Evolutionary conservation across 352 stramenopile species (phyloP).

Genomic region (Phytopythium litorale): DNA sequence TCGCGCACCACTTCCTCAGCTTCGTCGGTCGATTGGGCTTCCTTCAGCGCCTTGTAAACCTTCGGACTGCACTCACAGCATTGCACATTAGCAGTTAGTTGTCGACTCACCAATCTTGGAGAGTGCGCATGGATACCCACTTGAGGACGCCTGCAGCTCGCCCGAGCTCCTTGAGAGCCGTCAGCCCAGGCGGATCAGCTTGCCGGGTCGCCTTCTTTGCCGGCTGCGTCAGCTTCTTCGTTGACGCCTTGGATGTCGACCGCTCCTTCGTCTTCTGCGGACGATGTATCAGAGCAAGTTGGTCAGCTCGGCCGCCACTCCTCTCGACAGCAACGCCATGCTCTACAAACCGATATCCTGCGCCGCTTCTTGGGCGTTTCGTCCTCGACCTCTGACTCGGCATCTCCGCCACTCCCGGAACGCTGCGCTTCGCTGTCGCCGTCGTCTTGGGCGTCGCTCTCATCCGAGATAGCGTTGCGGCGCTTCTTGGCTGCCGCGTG

Average conservation of each 20-base stretch:
- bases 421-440: slow-evolving; percentile 19
- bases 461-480: slow-evolving; percentile 35
- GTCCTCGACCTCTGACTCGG: slow-evolving; percentile 10
- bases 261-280: slow-evolving; percentile 1
- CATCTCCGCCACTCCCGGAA: slow-evolving; percentile 17
- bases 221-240: slow-evolving; percentile 9
- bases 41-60: slow-evolving; percentile 60
- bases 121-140: slow-evolving; percentile 25
- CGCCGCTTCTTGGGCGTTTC: slow-evolving; percentile 1
- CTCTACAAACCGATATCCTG: slow-evolving; percentile 18
- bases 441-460: slow-evolving; percentile 37
- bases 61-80: slow-evolving; percentile 31
- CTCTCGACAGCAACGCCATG: background rate
- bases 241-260: slow-evolving; percentile 14
- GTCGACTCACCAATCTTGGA: background rate
- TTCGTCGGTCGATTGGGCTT: slow-evolving; percentile 28
- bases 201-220: slow-evolving; percentile 25
- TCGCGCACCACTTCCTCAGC: slow-evolving; percentile 61
- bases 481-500: slow-evolving; percentile 19
- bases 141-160: slow-evolving; percentile 60
- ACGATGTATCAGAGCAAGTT: background rate
- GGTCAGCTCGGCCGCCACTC: background rate
- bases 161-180: slow-evolving; percentile 65
- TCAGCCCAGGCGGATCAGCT: slow-evolving; percentile 42
- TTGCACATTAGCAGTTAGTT: background rate